A percentile compares a stretch with the other conserved stretches of the same genome.
Evolutionary conservation across 164 flowering plant genomes (phyloP).

Genomic region (Vitis labrusca): DNA sequence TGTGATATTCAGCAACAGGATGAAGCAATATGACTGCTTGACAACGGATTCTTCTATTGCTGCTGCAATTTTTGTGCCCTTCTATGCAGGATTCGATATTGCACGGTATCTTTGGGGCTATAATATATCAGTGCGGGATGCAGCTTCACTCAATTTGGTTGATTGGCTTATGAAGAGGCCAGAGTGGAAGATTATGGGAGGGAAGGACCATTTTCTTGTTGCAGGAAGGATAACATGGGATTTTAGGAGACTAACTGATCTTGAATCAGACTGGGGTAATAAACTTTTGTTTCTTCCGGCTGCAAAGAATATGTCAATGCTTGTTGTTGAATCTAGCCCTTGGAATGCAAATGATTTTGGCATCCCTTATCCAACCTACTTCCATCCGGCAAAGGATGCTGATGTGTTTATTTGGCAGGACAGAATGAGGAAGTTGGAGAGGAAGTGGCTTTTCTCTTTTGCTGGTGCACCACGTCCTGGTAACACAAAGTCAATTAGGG

Average conservation of each 20-base stretch:
- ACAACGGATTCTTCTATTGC: constrained; percentile 85
- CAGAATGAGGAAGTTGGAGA: constrained; percentile 71
- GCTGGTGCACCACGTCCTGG: constrained; percentile 96
- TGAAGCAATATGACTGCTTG: constrained; percentile 94
- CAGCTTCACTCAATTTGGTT: constrained; percentile 74
- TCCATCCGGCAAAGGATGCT: constrained; percentile 86
- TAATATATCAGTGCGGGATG: constrained; percentile 71
- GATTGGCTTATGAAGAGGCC: constrained; percentile 83
- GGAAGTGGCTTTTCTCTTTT: constrained; percentile 88
- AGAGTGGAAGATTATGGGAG: constrained; percentile 84
- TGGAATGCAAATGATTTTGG: constrained; percentile 93
- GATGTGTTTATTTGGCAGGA: constrained; percentile 88
- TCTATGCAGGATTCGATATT: constrained; percentile 90
- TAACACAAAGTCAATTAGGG: constrained; percentile 76
- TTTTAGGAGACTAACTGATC: constrained; percentile 68
- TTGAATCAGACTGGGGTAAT: constrained; percentile 80
- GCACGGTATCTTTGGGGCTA: constrained; percentile 87
- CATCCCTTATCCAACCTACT: constrained; percentile 94
- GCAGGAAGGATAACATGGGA: constrained; percentile 97
- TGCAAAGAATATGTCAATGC: constrained; percentile 90
- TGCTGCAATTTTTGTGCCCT: constrained; percentile 89
- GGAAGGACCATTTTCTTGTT: constrained; percentile 89
- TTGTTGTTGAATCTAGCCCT: constrained; percentile 91
- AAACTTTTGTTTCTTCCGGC: constrained; percentile 87
- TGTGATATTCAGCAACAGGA: constrained; percentile 79